phyloP scores from a whole-genome alignment of 306 rosid species.

The Benincasa hispida region DNA sequence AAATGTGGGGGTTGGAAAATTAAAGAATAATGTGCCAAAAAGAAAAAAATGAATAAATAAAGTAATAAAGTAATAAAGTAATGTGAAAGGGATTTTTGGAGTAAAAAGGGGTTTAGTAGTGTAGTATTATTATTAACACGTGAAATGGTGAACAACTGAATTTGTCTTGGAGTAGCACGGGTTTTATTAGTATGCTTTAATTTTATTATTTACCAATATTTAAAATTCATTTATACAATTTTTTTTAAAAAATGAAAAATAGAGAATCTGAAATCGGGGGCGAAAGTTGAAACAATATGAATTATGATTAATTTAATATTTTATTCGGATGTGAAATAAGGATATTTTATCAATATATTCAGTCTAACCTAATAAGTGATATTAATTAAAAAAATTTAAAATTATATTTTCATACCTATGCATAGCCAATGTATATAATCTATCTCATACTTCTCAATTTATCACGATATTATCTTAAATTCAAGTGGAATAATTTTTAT shows the following conservation, averaged over 20 bases:
- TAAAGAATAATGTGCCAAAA: background rate
- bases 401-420: too few relatives aligned
- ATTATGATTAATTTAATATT: too few relatives aligned
- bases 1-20: background rate
- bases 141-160: background rate
- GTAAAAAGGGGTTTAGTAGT: background rate
- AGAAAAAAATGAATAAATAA: background rate
- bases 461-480: too few relatives aligned
- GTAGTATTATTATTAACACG: background rate
- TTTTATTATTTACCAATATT: background rate
- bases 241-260: background rate
- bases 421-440: too few relatives aligned
- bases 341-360: too few relatives aligned
- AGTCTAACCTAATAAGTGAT: too few relatives aligned
- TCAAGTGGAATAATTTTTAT: too few relatives aligned
- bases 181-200: background rate
- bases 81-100: background rate
- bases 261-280: background rate
- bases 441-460: too few relatives aligned
- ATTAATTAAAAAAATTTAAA: too few relatives aligned
- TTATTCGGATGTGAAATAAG: too few relatives aligned
- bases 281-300: too few relatives aligned
- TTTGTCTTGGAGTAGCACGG: background rate
- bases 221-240: background rate
- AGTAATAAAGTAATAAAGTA: background rate